Evolutionary conservation across 129 eudicot genomes (phyloP), one percentile per base, ranked within the genome.

Genomic region (Artemisia tridentata): DNA sequence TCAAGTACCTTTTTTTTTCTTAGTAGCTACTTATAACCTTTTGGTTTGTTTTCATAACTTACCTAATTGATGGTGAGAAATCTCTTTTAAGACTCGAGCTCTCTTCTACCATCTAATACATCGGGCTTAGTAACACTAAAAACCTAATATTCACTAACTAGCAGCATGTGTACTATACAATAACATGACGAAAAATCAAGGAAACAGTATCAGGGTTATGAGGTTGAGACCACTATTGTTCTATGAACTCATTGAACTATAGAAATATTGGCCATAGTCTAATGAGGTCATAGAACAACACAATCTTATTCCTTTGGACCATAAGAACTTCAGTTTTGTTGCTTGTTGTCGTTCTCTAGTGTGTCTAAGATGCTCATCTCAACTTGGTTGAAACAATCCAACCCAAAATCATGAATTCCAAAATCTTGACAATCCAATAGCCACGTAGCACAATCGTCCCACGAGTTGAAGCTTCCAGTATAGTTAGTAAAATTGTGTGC

Each of bases 401-500:
- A 61, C 55, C 91, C 97, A 67, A 92, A 92, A 75, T 92, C 98
- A 46, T 86, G 89, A 54, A 88, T 72, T 27, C 98, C 98, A 41
- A 92, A 88, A 72, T 92, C 98, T 70, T 86, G 95, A 74, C 96
- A 88, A 71, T 92, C 96, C 75, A 92, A 57, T 52, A 92, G 75
- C 98, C 90, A 86, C 31, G 77, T 45, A 3, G 88, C 82, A 64
- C 87, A 77, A 63, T 89, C 88, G 10, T 91, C 90, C 97, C 92
- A 87, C 2, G 84, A 81, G 12, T 86, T 73, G 52, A 79, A 63
- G 14, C 45, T 67, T 2, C 58, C 56, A 13, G 49, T 62, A 64
- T 29, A 64, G 8, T 29, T 70, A 48, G 70, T 65, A 43, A 78
- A 72, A 50, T 67, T 63, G 3, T 77, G 71, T 7, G 69, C 70